Evolutionary conservation across 2,329 filamentous ascomycete species (phyloP).

Genomic region (Leptographium wingfieldii): DNA sequence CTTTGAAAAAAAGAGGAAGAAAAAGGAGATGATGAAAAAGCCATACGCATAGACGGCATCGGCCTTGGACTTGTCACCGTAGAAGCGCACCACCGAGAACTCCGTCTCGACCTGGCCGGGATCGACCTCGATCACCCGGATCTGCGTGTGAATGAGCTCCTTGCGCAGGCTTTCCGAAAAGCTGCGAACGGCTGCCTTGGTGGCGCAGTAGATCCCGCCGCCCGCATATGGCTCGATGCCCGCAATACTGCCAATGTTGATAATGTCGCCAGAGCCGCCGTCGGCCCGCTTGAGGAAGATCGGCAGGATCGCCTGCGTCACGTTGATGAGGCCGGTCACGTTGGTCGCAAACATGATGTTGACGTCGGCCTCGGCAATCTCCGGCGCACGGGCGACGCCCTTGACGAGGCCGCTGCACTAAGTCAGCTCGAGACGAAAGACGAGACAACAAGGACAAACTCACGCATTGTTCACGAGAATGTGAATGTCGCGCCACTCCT

Average conservation of each 20-base stretch:
- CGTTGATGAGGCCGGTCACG: constrained; percentile 86
- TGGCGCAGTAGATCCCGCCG: constrained; percentile 85
- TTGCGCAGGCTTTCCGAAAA: constrained; percentile 75
- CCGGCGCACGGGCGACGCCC: constrained; percentile 72
- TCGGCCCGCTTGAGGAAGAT: constrained; percentile 67
- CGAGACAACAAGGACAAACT: constrained; percentile 20
- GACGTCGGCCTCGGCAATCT: constrained; percentile 73
- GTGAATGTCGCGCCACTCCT: constrained; percentile 74
- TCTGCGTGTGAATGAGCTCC: constrained; percentile 68
- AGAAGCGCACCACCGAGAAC: constrained; percentile 79
- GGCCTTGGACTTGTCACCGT: constrained; percentile 79
- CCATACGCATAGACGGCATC: constrained; percentile 76
- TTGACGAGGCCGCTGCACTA: constrained; percentile 65
- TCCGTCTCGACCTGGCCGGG: constrained; percentile 92
- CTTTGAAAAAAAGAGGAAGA: neutral
- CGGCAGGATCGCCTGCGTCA: constrained; percentile 83
- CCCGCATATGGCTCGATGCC: constrained; percentile 76
- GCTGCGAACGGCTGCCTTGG: constrained; percentile 74
- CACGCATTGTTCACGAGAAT: constrained; percentile 94
- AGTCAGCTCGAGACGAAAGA: neutral
- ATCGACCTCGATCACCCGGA: constrained; percentile 78
- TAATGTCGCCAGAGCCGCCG: constrained; percentile 78
- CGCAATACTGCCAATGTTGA: constrained; percentile 89
- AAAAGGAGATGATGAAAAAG: too few relatives aligned
- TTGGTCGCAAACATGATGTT: constrained; percentile 85